These are phyloP conservation scores for Mycena crocata DNA, from an alignment of 768 basidiomycete genomes.

Conservation along the genomic window DNA sequence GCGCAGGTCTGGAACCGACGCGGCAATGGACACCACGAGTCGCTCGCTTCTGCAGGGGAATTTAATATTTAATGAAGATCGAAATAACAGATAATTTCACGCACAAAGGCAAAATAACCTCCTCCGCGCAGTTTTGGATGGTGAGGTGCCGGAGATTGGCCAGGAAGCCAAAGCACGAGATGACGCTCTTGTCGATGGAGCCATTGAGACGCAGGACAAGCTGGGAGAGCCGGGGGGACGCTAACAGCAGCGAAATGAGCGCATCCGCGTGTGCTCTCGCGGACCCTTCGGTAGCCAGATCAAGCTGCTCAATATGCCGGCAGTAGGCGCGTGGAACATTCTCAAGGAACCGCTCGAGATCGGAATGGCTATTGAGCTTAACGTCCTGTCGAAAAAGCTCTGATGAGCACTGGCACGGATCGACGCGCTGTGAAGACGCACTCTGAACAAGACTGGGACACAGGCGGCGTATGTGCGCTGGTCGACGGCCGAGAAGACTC, in stretches of 20 bases:
- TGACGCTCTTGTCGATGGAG: constrained; percentile 60
- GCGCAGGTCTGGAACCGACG: constrained; percentile 64
- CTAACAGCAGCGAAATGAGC: constrained; percentile 61
- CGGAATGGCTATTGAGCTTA: constrained; percentile 57
- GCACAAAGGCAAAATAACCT: constrained; percentile 57
- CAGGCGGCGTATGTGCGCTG: constrained; percentile 63
- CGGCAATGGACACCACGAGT: constrained; percentile 75
- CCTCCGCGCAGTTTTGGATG: constrained; percentile 59
- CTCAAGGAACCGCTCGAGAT: constrained; percentile 62
- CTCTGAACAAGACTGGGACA: constrained; percentile 70
- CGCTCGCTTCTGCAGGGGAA: constrained; percentile 68
- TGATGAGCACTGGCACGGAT: constrained; percentile 24
- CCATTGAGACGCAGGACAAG: constrained; percentile 62
- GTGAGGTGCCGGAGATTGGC: constrained; percentile 56
- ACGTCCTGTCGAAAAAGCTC: constrained; percentile 54
- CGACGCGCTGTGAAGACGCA: constrained; percentile 42
- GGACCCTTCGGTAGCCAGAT: constrained; percentile 50
- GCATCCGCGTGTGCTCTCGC: constrained; percentile 54
- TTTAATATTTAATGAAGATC: neutral
- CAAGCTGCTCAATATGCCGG: constrained; percentile 64
- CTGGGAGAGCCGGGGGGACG: constrained; percentile 59
- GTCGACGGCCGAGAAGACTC: constrained; percentile 62
- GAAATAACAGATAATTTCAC: constrained; percentile 35
- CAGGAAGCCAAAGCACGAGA: constrained; percentile 60
- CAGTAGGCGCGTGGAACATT: constrained; percentile 68